phyloP scores from a whole-genome alignment of 352 stramenopile species.

The Globisporangium radiosum region DNA sequence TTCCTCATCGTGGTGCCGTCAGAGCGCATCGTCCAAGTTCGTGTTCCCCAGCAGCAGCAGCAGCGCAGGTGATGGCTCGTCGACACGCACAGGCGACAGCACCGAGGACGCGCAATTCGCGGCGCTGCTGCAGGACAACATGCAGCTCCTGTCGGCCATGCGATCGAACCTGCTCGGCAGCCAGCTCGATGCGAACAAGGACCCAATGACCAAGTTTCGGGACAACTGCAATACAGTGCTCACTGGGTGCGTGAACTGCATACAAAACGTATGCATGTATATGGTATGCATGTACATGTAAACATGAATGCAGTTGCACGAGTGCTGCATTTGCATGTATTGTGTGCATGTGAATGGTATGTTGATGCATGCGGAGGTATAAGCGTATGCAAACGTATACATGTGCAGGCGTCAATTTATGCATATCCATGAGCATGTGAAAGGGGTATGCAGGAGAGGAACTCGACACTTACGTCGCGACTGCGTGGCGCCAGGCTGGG shows the following conservation, averaged over 20 bases:
- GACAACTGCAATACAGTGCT: conserved; percentile 59
- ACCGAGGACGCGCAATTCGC: conserved; percentile 43
- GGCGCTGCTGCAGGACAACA: conserved; percentile 63
- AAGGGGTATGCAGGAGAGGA: too few relatives aligned
- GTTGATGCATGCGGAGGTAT: too few relatives aligned
- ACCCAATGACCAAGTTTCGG: conserved; percentile 59
- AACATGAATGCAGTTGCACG: too few relatives aligned
- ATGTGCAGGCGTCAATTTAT: too few relatives aligned
- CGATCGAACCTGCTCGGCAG: conserved; percentile 61
- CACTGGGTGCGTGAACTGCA: conserved; percentile 30
- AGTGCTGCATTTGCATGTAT: conserved; percentile 4
- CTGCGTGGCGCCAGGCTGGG: conserved; percentile 23
- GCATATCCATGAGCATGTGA: too few relatives aligned
- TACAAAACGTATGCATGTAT: conserved; percentile 3
- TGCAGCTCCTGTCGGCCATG: conserved; percentile 53
- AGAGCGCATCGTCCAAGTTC: conserved; percentile 2
- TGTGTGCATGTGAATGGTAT: too few relatives aligned
- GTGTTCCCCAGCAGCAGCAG: background rate
- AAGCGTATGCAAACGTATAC: too few relatives aligned
- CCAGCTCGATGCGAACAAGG: conserved; percentile 39
- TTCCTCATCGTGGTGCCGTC: background rate
- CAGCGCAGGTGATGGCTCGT: background rate
- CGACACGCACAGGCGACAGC: conserved; percentile 5
- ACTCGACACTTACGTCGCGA: too few relatives aligned
- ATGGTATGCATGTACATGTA: background rate